phyloP scores from a whole-genome alignment of 73 alveolate species.

The Tetrahymena elliotti region DNA sequence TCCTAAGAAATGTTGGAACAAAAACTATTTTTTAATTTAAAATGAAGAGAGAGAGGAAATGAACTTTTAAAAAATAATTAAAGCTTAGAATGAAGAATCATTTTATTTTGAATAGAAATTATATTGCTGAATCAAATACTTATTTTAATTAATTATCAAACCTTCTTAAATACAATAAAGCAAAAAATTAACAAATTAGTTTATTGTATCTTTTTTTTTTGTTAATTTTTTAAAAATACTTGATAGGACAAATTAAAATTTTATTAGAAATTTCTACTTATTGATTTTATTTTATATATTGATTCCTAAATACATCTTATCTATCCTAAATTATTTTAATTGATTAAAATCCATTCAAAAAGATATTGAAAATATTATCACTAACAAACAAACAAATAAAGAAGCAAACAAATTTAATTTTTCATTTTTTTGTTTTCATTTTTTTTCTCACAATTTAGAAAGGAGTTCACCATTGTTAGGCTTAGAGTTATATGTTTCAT shows the following conservation, averaged over 20 bases:
- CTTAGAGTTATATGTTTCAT: conserved; percentile 27
- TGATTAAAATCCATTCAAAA: too few species aligned
- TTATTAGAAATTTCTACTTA: background rate
- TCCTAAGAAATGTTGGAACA: background rate
- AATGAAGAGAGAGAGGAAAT: background rate
- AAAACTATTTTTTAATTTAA: background rate
- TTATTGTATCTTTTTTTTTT: background rate
- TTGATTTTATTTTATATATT: too few species aligned
- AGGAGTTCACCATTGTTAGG: conserved; percentile 26
- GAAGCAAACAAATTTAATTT: background rate
- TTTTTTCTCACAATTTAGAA: background rate
- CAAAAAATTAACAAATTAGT: too few species aligned
- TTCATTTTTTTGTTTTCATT: too few species aligned
- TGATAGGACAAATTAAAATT: too few species aligned
- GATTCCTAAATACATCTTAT: background rate
- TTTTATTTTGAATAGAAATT: background rate
- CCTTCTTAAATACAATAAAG: background rate
- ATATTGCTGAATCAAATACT: background rate
- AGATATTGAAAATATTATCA: too few species aligned
- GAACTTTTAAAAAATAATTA: background rate
- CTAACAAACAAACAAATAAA: too few species aligned
- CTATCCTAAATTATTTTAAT: too few species aligned
- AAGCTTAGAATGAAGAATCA: background rate
- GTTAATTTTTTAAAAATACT: background rate
- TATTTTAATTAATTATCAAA: too few species aligned